phyloP scores from a whole-genome alignment of 129 eudicot genomes.

The Chrysanthemum makinoi region DNA sequence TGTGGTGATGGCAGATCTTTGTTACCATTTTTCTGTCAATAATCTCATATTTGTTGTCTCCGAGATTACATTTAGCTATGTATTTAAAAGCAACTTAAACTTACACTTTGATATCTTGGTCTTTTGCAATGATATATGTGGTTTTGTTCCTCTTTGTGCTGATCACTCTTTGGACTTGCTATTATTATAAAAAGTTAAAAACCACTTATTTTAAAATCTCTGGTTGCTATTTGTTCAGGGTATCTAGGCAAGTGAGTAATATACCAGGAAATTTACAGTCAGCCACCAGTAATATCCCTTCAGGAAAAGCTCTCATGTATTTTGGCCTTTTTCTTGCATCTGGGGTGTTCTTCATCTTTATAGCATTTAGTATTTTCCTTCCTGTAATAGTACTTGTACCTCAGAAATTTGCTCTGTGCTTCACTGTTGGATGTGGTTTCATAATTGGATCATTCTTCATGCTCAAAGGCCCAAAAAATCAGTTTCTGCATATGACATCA shows the following conservation, averaged over 20 bases:
- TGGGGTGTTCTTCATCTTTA: slow-evolving; percentile 85
- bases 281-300: slow-evolving; percentile 89
- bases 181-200: neutral
- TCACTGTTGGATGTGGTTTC: slow-evolving; percentile 83
- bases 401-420: slow-evolving; percentile 91
- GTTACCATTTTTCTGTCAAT: too few relatives aligned
- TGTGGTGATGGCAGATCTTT: too few relatives aligned
- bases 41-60: too few relatives aligned
- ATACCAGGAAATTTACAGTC: slow-evolving; percentile 88
- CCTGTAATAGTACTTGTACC: slow-evolving; percentile 93
- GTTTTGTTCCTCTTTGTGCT: too few relatives aligned
- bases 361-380: slow-evolving; percentile 80
- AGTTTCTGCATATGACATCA: slow-evolving; percentile 77
- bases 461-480: slow-evolving; percentile 86
- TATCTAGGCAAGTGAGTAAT: slow-evolving; percentile 86
- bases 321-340: slow-evolving; percentile 81
- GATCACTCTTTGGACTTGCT: too few relatives aligned
- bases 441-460: slow-evolving; percentile 87
- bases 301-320: slow-evolving; percentile 89
- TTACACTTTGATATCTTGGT: too few relatives aligned
- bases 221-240: slow-evolving; percentile 44
- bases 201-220: neutral
- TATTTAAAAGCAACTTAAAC: too few relatives aligned
- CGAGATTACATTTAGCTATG: too few relatives aligned
- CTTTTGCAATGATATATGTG: too few relatives aligned